Evolutionary conservation across 2,329 filamentous ascomycete genomes (phyloP).

Genomic region (Trichoderma brevicompactum): DNA sequence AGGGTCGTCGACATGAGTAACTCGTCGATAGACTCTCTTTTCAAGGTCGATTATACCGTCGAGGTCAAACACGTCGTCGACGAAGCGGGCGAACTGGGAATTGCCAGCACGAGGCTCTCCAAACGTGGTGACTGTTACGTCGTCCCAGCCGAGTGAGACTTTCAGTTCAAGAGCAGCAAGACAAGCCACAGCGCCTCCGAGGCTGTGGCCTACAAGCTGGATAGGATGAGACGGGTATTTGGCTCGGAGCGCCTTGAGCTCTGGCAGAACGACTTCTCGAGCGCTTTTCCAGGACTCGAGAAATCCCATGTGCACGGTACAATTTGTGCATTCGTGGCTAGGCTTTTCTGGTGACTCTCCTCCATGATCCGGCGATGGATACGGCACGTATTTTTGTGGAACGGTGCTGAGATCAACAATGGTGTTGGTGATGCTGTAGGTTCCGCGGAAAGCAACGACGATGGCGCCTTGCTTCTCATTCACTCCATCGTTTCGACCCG

Average conservation of each 20-base stretch:
- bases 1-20: slow-evolving; percentile 87
- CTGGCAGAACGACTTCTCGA: slow-evolving; percentile 68
- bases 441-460: slow-evolving; percentile 88
- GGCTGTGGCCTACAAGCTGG: slow-evolving; percentile 83
- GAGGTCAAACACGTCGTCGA: slow-evolving; percentile 59
- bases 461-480: slow-evolving; percentile 52
- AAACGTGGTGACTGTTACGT: slow-evolving; percentile 83
- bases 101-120: slow-evolving; percentile 79
- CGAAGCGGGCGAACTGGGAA: slow-evolving; percentile 55
- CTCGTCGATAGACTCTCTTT: slow-evolving; percentile 64
- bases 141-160: slow-evolving; percentile 71
- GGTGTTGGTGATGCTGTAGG: slow-evolving; percentile 91
- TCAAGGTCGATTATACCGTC: slow-evolving; percentile 41
- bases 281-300: slow-evolving; percentile 81
- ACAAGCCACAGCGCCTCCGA: slow-evolving; percentile 89
- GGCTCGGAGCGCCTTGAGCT: slow-evolving; percentile 62
- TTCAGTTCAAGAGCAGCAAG: slow-evolving; percentile 83
- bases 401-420: slow-evolving; percentile 87
- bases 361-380: slow-evolving; percentile 62
- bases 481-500: background rate
- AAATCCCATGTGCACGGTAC: slow-evolving; percentile 92
- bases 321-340: slow-evolving; percentile 73
- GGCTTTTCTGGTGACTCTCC: slow-evolving; percentile 42
- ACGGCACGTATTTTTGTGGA: slow-evolving; percentile 89
- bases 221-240: slow-evolving; percentile 73